Conservation (phyloP, 345 rosid species). For the Murraya paniculata region DNA sequence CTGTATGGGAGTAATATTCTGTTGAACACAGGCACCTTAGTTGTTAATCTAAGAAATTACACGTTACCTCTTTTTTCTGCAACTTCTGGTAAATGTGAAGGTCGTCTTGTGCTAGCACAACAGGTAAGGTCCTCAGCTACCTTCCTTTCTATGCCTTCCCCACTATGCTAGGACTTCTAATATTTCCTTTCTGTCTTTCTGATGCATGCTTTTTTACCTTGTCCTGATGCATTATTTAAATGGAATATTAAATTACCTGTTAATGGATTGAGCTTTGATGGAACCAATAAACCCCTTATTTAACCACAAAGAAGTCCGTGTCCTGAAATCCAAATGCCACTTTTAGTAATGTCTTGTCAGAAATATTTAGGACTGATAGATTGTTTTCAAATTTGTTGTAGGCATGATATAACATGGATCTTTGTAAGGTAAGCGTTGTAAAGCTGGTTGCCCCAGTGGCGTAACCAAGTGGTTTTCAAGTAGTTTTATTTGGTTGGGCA, state of each 20-base stretch:
- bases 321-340: not conserved
- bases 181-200: not conserved
- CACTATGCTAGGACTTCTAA: constrained; percentile 6
- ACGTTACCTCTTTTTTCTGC: constrained; percentile 85
- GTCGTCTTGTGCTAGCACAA: constrained; percentile 82
- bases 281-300: not conserved
- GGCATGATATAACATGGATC: not conserved
- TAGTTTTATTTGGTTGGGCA: too few relatives aligned
- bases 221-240: constrained; percentile 11
- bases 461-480: too few relatives aligned
- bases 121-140: constrained; percentile 52
- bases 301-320: not conserved
- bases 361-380: not conserved
- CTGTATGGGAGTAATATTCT: constrained; percentile 77
- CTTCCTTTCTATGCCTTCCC: constrained; percentile 8
- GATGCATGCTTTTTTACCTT: constrained; percentile 7
- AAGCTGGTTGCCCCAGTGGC: not conserved
- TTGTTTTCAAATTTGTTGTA: not conserved
- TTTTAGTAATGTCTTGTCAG: not conserved
- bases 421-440: not conserved
- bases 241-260: constrained; percentile 7
- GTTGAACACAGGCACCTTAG: constrained; percentile 58
- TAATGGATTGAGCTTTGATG: not conserved
- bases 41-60: constrained; percentile 72
- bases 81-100: constrained; percentile 82